phyloP scores from a whole-genome alignment of 176 grass and related monocot genomes.

The Lolium multiflorum region DNA sequence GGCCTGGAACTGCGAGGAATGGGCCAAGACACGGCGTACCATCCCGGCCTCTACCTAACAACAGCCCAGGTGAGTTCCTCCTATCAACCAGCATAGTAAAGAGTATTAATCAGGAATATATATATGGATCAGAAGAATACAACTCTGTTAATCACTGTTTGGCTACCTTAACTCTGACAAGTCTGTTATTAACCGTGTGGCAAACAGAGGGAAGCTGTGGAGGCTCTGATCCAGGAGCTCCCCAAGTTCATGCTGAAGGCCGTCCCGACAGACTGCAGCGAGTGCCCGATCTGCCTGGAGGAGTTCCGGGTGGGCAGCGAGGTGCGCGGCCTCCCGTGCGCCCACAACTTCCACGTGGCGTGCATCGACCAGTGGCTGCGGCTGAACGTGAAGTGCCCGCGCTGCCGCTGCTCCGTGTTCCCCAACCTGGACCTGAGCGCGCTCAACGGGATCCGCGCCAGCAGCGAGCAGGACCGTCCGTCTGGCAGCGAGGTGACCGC shows the following conservation, averaged over 20 bases:
- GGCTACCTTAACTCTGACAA: no score
- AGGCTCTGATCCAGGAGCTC: conserved; percentile 96
- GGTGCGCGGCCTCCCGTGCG: conserved; percentile 93
- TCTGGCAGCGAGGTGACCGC: conserved; percentile 49
- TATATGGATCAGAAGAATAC: no score
- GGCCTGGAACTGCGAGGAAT: conserved; percentile 90
- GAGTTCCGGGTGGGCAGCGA: conserved; percentile 93
- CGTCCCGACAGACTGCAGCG: conserved; percentile 90
- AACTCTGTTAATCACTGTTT: no score
- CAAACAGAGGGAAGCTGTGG: conserved; percentile 90
- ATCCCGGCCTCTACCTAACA: no score
- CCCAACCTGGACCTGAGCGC: conserved; percentile 95
- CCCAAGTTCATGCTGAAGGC: conserved; percentile 92
- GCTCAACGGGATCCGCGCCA: conserved; percentile 73
- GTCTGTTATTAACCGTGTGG: background rate
- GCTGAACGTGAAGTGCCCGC: conserved; percentile 91
- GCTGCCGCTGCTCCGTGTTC: conserved; percentile 94
- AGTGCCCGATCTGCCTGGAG: conserved; percentile 97
- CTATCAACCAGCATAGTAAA: background rate
- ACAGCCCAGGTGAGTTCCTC: no score
- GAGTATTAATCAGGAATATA: no score
- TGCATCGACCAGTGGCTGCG: conserved; percentile 97
- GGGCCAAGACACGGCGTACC: conserved; percentile 64
- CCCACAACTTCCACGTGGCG: conserved; percentile 97
- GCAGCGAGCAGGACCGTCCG: conserved; percentile 51